Conservation (phyloP, 1,139 yeast species). For the Scheffersomyces lignicola region DNA sequence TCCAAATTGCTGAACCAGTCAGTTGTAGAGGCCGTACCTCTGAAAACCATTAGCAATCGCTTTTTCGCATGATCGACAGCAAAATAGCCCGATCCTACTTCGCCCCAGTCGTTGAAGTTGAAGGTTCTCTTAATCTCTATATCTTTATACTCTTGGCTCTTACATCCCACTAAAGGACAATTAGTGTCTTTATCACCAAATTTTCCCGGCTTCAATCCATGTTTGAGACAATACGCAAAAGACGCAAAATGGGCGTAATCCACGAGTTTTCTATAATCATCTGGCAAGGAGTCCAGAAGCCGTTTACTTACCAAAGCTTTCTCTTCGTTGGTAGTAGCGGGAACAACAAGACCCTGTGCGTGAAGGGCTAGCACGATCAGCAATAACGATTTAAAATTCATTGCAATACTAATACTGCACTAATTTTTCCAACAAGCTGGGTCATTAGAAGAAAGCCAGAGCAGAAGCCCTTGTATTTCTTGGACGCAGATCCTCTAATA, state of each 20-base stretch:
- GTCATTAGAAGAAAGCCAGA: too few relatives aligned
- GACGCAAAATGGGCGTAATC: slow-evolving; percentile 38
- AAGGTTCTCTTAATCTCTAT: slow-evolving; percentile 36
- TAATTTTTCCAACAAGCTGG: too few relatives aligned
- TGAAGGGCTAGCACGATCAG: too few relatives aligned
- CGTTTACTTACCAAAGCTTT: too few relatives aligned
- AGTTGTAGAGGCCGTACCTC: slow-evolving; percentile 57
- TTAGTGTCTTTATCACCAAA: slow-evolving; percentile 18
- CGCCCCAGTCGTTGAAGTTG: slow-evolving; percentile 40
- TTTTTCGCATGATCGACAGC: slow-evolving; percentile 39
- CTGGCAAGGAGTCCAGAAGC: too few relatives aligned
- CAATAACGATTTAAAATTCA: too few relatives aligned
- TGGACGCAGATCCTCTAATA: too few relatives aligned
- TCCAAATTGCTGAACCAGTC: slow-evolving; percentile 61
- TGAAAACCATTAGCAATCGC: slow-evolving; percentile 44
- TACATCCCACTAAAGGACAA: slow-evolving; percentile 25
- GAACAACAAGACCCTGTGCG: too few relatives aligned
- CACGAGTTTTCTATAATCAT: slow-evolving; percentile 29
- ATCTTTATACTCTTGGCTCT: slow-evolving; percentile 17
- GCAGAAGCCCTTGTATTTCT: too few relatives aligned
- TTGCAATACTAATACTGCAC: too few relatives aligned
- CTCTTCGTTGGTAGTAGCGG: too few relatives aligned
- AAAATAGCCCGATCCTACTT: slow-evolving; percentile 54
- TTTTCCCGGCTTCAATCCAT: slow-evolving; percentile 28
- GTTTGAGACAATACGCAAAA: slow-evolving; percentile 38